A percentile compares a stretch with the other conserved stretches of the same genome.
These are phyloP conservation scores for Chalaropsis ovoidea DNA, from an alignment of 2,329 filamentous ascomycete species.

Conservation along the genomic window DNA sequence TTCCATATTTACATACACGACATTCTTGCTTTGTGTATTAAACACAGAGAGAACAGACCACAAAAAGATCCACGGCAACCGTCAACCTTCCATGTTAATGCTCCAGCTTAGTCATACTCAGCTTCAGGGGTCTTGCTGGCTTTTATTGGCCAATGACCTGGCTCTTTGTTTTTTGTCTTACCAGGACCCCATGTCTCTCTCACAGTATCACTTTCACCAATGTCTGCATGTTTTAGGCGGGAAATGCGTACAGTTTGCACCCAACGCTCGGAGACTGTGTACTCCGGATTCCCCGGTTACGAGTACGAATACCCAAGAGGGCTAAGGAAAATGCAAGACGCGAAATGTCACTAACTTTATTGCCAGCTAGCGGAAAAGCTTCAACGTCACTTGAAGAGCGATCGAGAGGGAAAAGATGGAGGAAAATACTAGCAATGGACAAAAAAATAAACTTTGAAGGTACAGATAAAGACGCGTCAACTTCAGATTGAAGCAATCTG, in stretches of 20 bases:
- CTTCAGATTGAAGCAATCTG: neutral
- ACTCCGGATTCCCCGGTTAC: conserved; percentile 23
- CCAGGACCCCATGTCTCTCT: neutral
- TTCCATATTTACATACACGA: neutral
- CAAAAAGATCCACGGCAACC: neutral
- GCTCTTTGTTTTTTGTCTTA: conserved; percentile 7
- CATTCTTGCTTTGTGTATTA: neutral
- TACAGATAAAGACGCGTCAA: no score
- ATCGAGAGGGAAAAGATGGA: neutral
- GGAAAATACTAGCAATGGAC: neutral
- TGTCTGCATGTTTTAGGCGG: neutral
- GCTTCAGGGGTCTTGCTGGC: conserved; percentile 6
- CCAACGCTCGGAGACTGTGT: neutral
- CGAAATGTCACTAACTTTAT: conserved; percentile 2
- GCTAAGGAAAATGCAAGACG: conserved; percentile 10
- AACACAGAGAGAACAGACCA: neutral
- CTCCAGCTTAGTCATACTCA: neutral
- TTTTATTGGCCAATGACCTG: conserved; percentile 14
- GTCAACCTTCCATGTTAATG: neutral
- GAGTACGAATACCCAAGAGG: conserved; percentile 24
- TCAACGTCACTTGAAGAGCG: neutral
- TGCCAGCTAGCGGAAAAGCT: neutral
- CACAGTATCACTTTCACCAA: neutral
- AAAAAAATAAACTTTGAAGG: neutral
- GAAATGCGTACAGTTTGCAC: neutral